Percentiles rank a stretch among this genome's conserved stretches.
Evolutionary conservation across 1,139 yeast species (phyloP).

Genomic region (Sugiyamaella xylanicola): DNA sequence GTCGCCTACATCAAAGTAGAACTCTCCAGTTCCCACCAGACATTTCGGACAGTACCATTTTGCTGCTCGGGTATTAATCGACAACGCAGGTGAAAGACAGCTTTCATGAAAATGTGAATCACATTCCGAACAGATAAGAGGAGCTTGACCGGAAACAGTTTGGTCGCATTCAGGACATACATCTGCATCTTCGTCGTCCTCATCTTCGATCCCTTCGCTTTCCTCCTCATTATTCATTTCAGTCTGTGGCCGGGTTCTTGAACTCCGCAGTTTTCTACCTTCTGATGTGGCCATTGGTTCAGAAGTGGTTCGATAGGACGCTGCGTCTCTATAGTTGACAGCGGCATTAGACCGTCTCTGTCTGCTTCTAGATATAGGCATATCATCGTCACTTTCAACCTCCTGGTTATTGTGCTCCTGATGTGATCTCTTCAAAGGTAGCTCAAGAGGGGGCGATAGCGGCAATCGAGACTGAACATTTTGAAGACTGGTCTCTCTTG

Average conservation of each 20-base stretch:
- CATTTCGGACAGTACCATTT: conserved; percentile 85
- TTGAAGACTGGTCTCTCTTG: too few species aligned
- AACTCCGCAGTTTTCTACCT: background rate
- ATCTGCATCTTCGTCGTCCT: conserved; percentile 2
- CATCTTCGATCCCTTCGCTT: conserved; percentile 53
- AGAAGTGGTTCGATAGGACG: background rate
- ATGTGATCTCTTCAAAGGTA: conserved; percentile 8
- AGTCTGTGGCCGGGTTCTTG: background rate
- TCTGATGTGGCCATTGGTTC: background rate
- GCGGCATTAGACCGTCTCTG: background rate
- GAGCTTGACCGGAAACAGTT: background rate
- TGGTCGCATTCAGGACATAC: conserved; percentile 6
- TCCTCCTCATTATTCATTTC: conserved; percentile 27
- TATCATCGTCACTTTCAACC: conserved; percentile 20
- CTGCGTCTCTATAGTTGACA: background rate
- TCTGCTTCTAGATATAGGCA: conserved; percentile 46
- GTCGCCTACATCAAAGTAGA: conserved; percentile 80
- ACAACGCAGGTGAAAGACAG: conserved; percentile 50
- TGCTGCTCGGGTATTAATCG: conserved; percentile 48
- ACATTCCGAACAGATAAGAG: conserved; percentile 51
- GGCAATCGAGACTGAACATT: conserved; percentile 3
- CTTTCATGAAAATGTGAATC: conserved; percentile 64
- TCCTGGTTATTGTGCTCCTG: background rate
- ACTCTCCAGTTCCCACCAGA: conserved; percentile 82
- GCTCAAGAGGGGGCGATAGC: conserved; percentile 24